Evolutionary conservation across 208 protist species (phyloP).

Genomic region (Acanthamoeba triangularis): DNA sequence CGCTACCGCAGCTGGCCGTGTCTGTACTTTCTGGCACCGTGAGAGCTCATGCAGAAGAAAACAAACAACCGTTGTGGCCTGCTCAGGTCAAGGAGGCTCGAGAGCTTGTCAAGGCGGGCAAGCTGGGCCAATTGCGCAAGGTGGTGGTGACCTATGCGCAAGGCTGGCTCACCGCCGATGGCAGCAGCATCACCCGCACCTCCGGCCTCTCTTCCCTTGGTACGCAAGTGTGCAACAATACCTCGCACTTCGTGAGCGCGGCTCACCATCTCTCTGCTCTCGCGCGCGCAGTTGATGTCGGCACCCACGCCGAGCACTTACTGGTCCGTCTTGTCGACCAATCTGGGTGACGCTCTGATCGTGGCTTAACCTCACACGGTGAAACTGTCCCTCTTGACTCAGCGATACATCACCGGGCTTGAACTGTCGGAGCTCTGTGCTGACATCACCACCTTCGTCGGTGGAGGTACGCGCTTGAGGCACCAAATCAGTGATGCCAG

Average conservation of each 20-base stretch:
- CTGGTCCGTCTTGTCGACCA: background rate
- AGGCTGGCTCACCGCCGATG: conserved; percentile 7
- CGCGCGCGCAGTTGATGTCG: background rate
- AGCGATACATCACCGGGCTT: conserved; percentile 27
- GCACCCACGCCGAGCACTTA: conserved; percentile 16
- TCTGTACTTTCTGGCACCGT: too few relatives aligned
- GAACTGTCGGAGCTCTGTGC: conserved; percentile 3
- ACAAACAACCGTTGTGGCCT: background rate
- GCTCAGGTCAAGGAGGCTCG: conserved; percentile 23
- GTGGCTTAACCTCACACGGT: too few relatives aligned
- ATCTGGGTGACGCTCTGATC: too few relatives aligned
- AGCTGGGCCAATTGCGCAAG: conserved; percentile 14
- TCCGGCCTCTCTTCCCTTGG: background rate
- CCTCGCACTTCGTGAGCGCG: too few relatives aligned
- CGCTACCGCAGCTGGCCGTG: too few relatives aligned
- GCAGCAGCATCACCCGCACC: background rate
- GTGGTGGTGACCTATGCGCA: conserved; percentile 2
- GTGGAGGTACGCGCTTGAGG: background rate
- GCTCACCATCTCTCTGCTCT: background rate
- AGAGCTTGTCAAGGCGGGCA: background rate
- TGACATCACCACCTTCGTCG: conserved; percentile 28
- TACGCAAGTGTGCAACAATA: background rate
- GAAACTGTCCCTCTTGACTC: background rate
- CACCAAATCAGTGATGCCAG: background rate
- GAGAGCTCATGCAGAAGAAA: background rate